Evolutionary conservation across 768 basidiomycete genomes (phyloP).

Genomic region (Suillus clintonianus): DNA sequence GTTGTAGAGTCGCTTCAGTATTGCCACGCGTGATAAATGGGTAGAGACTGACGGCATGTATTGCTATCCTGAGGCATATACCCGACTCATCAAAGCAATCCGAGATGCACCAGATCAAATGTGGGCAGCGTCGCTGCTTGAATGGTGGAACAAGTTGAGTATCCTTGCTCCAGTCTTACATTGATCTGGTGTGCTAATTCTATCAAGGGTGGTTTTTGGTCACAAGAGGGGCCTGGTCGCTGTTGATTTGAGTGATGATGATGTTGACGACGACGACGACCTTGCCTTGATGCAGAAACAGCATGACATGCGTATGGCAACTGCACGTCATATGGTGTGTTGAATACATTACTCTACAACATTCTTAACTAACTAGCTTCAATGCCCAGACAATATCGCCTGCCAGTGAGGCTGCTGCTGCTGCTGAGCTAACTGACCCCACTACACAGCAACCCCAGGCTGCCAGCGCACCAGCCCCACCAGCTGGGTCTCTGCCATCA

Average conservation of each 20-base stretch:
- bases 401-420: not conserved
- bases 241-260: not conserved
- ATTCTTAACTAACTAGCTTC: not conserved
- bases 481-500: no score
- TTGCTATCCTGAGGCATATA: no score
- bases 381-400: not conserved
- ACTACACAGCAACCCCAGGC: not conserved
- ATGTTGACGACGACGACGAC: not conserved
- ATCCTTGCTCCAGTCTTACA: not conserved
- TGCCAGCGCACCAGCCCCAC: not conserved
- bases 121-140: not conserved
- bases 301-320: not conserved
- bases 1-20: not conserved
- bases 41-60: slow-evolving; percentile 3
- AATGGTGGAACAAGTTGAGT: not conserved
- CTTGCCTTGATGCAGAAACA: not conserved
- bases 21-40: slow-evolving; percentile 1
- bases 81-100: not conserved
- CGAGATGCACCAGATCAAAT: not conserved
- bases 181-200: not conserved
- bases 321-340: not conserved
- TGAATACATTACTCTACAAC: not conserved
- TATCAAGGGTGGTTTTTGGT: not conserved
- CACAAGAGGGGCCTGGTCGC: not conserved
- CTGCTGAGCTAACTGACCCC: not conserved